These are phyloP conservation scores for Oryza officinalis DNA, from an alignment of 176 grass and related monocot genomes.

Conservation along the genomic window DNA sequence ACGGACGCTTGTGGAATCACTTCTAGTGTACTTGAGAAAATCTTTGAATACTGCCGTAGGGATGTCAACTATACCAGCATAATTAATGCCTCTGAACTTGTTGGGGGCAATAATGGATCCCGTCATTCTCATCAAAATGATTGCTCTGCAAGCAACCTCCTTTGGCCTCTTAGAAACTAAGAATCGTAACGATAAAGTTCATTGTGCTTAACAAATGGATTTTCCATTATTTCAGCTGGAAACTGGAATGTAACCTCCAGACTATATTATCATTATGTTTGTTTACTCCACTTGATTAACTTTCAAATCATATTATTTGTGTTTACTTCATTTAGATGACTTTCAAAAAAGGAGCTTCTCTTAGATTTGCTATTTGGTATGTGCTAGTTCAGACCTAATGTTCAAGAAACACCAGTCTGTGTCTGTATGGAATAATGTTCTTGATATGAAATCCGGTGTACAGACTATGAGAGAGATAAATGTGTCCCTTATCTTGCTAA, in stretches of 20 bases:
- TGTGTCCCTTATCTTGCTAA: slow-evolving; percentile 19
- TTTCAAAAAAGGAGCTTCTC: neutral
- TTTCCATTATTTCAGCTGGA: slow-evolving; percentile 3
- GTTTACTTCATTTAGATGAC: too few species aligned
- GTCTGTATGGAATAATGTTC: slow-evolving; percentile 14
- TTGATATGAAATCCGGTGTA: neutral
- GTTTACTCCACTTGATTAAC: slow-evolving; percentile 17
- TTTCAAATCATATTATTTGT: neutral
- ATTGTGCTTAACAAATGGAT: slow-evolving; percentile 12
- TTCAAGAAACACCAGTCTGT: slow-evolving; percentile 2
- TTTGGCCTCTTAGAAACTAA: slow-evolving; percentile 9
- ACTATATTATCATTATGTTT: neutral
- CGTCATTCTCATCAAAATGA: slow-evolving; percentile 18
- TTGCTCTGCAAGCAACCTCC: slow-evolving; percentile 36
- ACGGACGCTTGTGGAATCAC: slow-evolving; percentile 17
- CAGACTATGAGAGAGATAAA: neutral
- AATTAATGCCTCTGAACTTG: slow-evolving; percentile 41
- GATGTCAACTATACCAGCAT: slow-evolving; percentile 42
- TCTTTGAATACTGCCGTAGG: slow-evolving; percentile 54
- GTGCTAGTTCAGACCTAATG: neutral
- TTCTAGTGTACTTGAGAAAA: slow-evolving; percentile 36
- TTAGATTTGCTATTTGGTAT: slow-evolving; percentile 12
- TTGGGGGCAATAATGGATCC: slow-evolving; percentile 29
- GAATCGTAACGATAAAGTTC: slow-evolving; percentile 4
- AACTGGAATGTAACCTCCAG: neutral